These are phyloP conservation scores for Glycine soja DNA, from an alignment of 306 rosid genomes.

Conservation along the genomic window DNA sequence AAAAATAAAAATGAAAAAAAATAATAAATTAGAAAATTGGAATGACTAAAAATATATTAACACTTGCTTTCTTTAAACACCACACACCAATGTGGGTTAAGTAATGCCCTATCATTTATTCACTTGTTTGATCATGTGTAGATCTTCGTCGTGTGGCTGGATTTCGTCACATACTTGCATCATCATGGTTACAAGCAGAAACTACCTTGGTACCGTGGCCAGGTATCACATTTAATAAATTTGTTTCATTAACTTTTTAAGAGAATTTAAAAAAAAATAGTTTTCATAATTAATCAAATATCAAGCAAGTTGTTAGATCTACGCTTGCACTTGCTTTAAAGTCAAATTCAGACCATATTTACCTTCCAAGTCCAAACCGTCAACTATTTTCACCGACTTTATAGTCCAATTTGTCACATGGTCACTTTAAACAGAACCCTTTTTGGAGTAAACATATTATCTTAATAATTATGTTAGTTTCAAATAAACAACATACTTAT, in stretches of 20 bases:
- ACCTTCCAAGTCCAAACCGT: neutral
- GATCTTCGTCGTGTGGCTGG: slow-evolving; percentile 90
- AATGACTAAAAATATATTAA: too few relatives aligned
- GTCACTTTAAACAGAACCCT: slow-evolving; percentile 6
- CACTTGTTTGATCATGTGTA: slow-evolving; percentile 37
- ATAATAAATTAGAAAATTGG: too few relatives aligned
- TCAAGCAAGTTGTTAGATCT: neutral
- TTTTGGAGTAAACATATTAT: neutral
- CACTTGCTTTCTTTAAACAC: too few relatives aligned
- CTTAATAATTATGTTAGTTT: neutral
- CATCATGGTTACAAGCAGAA: slow-evolving; percentile 88
- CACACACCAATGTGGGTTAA: too few relatives aligned
- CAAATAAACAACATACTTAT: neutral
- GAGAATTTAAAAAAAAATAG: neutral
- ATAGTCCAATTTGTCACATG: neutral
- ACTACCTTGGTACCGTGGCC: slow-evolving; percentile 98
- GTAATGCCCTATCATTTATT: neutral
- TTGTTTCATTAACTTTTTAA: neutral
- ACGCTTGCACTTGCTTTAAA: neutral
- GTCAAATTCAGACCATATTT: neutral
- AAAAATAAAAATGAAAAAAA: too few relatives aligned
- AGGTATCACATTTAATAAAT: slow-evolving; percentile 51
- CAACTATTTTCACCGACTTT: neutral
- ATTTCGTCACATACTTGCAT: slow-evolving; percentile 87
- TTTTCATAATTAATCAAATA: neutral